Evolutionary conservation across 2,329 filamentous ascomycete species (phyloP), one percentile per base, ranked within the genome.

Genomic region (Penicillium sp.): DNA sequence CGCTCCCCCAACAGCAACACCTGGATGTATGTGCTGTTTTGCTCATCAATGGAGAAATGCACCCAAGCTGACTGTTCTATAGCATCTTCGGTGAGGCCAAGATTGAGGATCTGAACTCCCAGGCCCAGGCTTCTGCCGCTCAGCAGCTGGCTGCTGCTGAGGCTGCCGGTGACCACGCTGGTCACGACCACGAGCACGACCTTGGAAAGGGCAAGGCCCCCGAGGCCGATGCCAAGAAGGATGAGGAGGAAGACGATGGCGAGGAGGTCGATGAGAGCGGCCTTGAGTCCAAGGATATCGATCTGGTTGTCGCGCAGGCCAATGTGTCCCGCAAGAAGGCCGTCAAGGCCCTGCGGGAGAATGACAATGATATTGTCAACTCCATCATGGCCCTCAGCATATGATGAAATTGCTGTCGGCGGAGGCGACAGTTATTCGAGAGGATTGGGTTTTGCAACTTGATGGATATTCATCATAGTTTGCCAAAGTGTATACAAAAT

Each of bases 331-430:
- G 92, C 69, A 95, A 94, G 75, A 96, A 96, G 81, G 92, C 92
- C 46, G 80, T 98, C 75, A 98, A 96, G 75, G 92, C 93, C 40
- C 78, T 98, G 32, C 69, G 69, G 76, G 92, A 96, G 76, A 98
- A 98, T 67, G 90, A 96, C 74, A 95, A 96, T 64, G 92, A 98
- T 67, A 98, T 98, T 74, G 92, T 98, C 76, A 98, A 98, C 79
- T 95, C 92, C 59, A 98, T 98, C 75, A 98, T 98, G 92, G 89
- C 90, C 56, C 74, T 98, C 68, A 88, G 84, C 75, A 82, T 87
- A 76, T 89, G 54, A 66, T 48, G 45, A 50, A 45, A 41, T 5
- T 41, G 33, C 37, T 32, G 26, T 22, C 37, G 34, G 44, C 32
- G 16, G 37, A 14, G 32, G 27, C 23, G 41, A 37, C 42, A 41